Evolutionary conservation across 2,329 filamentous ascomycete genomes (phyloP), one percentile per base, ranked within the genome.

Genomic region (Talaromyces sp.): DNA sequence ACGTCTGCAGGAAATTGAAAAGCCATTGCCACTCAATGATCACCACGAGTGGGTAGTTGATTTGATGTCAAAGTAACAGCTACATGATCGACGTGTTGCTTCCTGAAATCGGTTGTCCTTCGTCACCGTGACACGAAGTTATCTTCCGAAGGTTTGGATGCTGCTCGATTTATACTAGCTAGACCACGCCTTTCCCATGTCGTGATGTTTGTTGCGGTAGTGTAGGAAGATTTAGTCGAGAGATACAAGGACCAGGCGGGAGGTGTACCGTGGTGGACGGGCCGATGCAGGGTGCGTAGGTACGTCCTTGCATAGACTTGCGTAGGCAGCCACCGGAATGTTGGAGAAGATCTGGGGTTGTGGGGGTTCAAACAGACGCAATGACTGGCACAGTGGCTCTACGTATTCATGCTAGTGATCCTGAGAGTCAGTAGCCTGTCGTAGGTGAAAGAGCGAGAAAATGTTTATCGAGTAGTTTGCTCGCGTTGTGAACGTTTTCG

Each of bases 1-100:
- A 81, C 72, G 42, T 76, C 76, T 68, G 74, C 68, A 50, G 80
- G 75, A 39, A 80, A 70, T 65, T 67, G 71, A 65, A 71, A 68
- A 31, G 75, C 72, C 78, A 80, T 80, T 55, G 42, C 23, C 42
- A 44, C 48, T 50, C 35, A 52, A 31, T 42, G 23, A 31, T 59
- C 33, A 48, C 46, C 52, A 62, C 55, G 33, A 21, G 56, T 35
- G 23, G 33, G 60, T 64, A 64, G 39, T 54, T 21, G 5, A 28
- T 18, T 37, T 31, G 31, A 35, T 37, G 40, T 60, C 23, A 52
- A 21, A 52, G 25, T 33, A 18, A 16, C 39, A 46, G 56, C 61
- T 66, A 65, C 65, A 66, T 66, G 63, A 31, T 63, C 60, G 56
- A 48, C 55, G 37, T 46, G 46, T 25, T 52, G 50, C 21, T 31